These are phyloP conservation scores for Aspergillus spinulosporus DNA, from an alignment of 2,329 filamentous ascomycete species.

Conservation along the genomic window DNA sequence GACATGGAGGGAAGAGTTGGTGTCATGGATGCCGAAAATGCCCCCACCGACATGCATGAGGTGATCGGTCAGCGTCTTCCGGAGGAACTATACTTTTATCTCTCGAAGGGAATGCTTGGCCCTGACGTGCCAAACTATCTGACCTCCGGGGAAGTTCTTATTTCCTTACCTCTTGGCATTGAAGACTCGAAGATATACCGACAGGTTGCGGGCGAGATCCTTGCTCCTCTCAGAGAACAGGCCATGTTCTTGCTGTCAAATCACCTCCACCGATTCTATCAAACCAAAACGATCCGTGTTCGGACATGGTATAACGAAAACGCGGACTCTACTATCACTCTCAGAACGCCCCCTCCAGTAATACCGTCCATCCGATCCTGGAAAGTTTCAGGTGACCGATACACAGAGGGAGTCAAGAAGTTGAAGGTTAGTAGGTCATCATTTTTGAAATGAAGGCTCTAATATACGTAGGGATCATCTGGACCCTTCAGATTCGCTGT, in stretches of 20 bases:
- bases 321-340: conserved; percentile 64
- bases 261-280: conserved; percentile 78
- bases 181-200: conserved; percentile 78
- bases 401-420: conserved; percentile 46
- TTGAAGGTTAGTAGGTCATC: conserved; percentile 28
- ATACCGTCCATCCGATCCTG: conserved; percentile 62
- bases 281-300: conserved; percentile 73
- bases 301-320: conserved; percentile 82
- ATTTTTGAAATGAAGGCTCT: neutral
- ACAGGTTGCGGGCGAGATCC: conserved; percentile 70
- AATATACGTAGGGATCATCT: conserved; percentile 23
- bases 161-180: conserved; percentile 83
- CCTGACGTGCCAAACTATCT: conserved; percentile 79
- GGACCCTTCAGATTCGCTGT: conserved; percentile 50
- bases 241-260: conserved; percentile 76
- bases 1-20: conserved; percentile 73
- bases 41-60: conserved; percentile 81
- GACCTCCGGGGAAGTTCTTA: conserved; percentile 72
- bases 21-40: conserved; percentile 69
- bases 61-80: conserved; percentile 89
- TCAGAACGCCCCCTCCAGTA: conserved; percentile 56
- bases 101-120: conserved; percentile 78
- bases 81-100: conserved; percentile 85
- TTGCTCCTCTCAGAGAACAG: conserved; percentile 73
- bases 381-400: conserved; percentile 65